Evolutionary conservation across 2,329 filamentous ascomycete species (phyloP), one percentile per base, ranked within the genome.

Genomic region (Curvularia eragrostidis): DNA sequence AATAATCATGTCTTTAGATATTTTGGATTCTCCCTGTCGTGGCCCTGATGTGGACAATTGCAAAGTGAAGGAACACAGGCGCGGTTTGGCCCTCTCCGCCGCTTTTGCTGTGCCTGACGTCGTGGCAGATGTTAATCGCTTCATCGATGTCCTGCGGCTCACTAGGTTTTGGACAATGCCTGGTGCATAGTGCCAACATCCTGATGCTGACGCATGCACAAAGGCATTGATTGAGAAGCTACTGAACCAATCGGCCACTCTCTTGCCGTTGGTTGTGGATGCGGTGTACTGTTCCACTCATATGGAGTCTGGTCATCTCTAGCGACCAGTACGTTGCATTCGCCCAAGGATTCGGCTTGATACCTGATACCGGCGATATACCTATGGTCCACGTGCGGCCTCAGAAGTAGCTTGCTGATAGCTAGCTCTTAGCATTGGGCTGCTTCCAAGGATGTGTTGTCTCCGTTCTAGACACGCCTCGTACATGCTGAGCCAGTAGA

Each of bases 1-100:
- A 59, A 60, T 62, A 54, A 62, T 61, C 53, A 62, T 64, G 55
- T 54, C 49, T 61, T 58, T 56, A 53, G 34, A 61, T 58, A 58
- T 44, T 50, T 41, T 52, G 51, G 52, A 59, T 48, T 39, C 34
- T 54, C 39, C 23, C 36, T 61, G n/a, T 41, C 15, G 7, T 62
- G 48, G 58, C 34, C 23, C 48, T 54, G 52, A 59, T 62, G 41
- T 48, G 34, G 50, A 56, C 44, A 36, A 44, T 34, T 49, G 9
- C 26, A 21, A 21, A 24, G 32, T 52, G 7, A 19, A 18, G 49
- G 52, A 39, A 8, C 19, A 46, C 42, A 34, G 38, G 19, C 39
- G 54, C 59, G 59, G 61, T 66, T 64, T 59, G 61, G 52, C 38
- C 58, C 48, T 46, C 41, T 61, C 53, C 38, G 30, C 49, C 32